phyloP scores from a whole-genome alignment of 768 basidiomycete genomes.

The Auricularia heimuer region DNA sequence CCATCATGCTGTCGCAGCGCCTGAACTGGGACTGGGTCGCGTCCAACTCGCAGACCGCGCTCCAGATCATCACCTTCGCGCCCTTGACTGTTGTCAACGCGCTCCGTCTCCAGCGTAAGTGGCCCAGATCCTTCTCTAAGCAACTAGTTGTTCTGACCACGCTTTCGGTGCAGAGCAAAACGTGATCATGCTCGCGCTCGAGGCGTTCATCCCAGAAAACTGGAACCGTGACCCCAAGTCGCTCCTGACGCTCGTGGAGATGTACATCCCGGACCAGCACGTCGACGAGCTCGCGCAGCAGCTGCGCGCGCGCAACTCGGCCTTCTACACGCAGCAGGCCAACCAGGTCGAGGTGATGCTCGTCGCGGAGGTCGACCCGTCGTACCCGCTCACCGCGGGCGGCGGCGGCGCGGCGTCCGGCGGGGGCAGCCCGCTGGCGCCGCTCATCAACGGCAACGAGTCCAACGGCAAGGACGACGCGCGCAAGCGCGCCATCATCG shows the following conservation, averaged over 20 bases:
- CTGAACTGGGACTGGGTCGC: slow-evolving; percentile 69
- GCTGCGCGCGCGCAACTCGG: slow-evolving; percentile 50
- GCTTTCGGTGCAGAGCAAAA: slow-evolving; percentile 18
- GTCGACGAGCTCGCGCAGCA: slow-evolving; percentile 55
- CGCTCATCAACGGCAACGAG: slow-evolving; percentile 10
- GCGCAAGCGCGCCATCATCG: slow-evolving; percentile 81
- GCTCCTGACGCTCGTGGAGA: slow-evolving; percentile 64
- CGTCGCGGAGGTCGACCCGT: slow-evolving; percentile 59
- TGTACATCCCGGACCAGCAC: slow-evolving; percentile 47
- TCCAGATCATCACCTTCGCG: slow-evolving; percentile 69
- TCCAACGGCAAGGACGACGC: slow-evolving; percentile 28
- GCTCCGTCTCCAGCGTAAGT: slow-evolving; percentile 35
- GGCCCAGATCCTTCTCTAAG: slow-evolving; percentile 20
- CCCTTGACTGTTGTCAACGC: slow-evolving; percentile 42
- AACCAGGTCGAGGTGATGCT: slow-evolving; percentile 40
- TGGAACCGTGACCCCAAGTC: slow-evolving; percentile 42
- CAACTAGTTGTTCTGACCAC: slow-evolving; percentile 20
- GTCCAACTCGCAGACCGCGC: slow-evolving; percentile 41
- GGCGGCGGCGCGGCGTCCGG: slow-evolving; percentile 19
- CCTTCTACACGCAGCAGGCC: slow-evolving; percentile 49
- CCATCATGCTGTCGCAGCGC: slow-evolving; percentile 46
- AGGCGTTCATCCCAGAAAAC: slow-evolving; percentile 54
- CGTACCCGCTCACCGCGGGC: slow-evolving; percentile 44
- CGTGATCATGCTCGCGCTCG: slow-evolving; percentile 47
- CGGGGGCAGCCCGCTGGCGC: slow-evolving; percentile 15